These are phyloP conservation scores for Camelina laxa DNA, from an alignment of 345 rosid species.

Conservation along the genomic window DNA sequence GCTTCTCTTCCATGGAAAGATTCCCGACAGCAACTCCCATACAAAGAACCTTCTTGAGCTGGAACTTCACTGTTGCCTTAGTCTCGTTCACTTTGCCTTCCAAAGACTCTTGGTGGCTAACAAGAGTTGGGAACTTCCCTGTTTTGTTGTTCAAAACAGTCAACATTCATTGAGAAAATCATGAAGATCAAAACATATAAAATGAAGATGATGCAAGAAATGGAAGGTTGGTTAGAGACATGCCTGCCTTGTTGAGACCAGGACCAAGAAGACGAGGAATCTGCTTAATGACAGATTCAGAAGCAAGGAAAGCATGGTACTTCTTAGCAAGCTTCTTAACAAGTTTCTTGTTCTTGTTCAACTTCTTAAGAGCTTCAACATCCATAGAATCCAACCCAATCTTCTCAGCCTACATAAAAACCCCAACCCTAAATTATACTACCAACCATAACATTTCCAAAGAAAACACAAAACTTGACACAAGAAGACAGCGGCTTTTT, in stretches of 20 bases:
- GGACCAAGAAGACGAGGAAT: slow-evolving; percentile 87
- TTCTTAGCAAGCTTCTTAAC: slow-evolving; percentile 85
- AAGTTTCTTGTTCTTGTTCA: slow-evolving; percentile 81
- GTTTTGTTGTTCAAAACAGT: slow-evolving; percentile 31
- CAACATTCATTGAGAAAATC: background rate
- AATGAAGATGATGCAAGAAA: background rate
- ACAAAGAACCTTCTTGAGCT: slow-evolving; percentile 80
- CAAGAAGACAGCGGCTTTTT: background rate
- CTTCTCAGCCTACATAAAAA: slow-evolving; percentile 62
- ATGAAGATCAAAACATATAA: background rate
- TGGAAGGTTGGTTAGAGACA: slow-evolving; percentile 30
- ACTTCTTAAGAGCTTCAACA: slow-evolving; percentile 73
- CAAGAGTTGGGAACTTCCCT: slow-evolving; percentile 87
- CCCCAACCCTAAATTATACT: background rate
- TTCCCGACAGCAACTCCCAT: slow-evolving; percentile 91
- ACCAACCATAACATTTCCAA: background rate
- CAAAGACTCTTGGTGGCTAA: slow-evolving; percentile 72
- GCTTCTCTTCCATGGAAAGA: slow-evolving; percentile 74
- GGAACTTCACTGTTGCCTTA: slow-evolving; percentile 81
- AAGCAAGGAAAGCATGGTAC: slow-evolving; percentile 78
- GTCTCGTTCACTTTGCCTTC: slow-evolving; percentile 81
- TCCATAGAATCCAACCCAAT: slow-evolving; percentile 75
- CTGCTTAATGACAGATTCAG: slow-evolving; percentile 86
- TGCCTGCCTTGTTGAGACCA: slow-evolving; percentile 94
- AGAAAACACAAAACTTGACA: background rate